These are phyloP conservation scores for Tothia fuscella DNA, from an alignment of 2,329 filamentous ascomycete genomes.

Conservation along the genomic window DNA sequence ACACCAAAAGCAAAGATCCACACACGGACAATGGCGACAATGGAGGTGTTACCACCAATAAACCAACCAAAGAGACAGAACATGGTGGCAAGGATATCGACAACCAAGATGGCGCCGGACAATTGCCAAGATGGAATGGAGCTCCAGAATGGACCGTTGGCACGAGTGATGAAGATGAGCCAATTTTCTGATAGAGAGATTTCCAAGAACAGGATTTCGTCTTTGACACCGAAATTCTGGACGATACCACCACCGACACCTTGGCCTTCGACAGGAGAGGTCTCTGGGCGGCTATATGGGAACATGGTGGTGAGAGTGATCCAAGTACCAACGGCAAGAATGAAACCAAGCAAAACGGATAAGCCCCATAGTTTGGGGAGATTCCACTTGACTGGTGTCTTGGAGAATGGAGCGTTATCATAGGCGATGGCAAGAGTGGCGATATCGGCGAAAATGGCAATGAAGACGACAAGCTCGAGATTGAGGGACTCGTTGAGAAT, in stretches of 20 bases:
- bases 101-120: conserved; percentile 61
- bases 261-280: conserved; percentile 21
- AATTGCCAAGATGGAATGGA: conserved; percentile 82
- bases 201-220: conserved; percentile 78
- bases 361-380: conserved; percentile 89
- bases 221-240: conserved; percentile 74
- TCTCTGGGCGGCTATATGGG: conserved; percentile 26
- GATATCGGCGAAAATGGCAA: conserved; percentile 88
- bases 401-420: conserved; percentile 81
- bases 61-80: conserved; percentile 84
- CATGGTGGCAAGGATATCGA: conserved; percentile 73
- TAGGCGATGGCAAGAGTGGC: conserved; percentile 87
- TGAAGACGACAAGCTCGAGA: conserved; percentile 81
- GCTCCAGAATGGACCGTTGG: conserved; percentile 86
- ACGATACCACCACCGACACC: conserved; percentile 69
- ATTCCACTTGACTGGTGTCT: conserved; percentile 88
- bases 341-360: conserved; percentile 69
- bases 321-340: conserved; percentile 77
- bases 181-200: conserved; percentile 89
- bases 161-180: conserved; percentile 93
- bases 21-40: conserved; percentile 75
- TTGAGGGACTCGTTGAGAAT: conserved; percentile 76
- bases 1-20: conserved; percentile 88
- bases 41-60: conserved; percentile 55
- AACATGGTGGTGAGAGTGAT: conserved; percentile 81